Base-by-base conservation (phyloP, 805 yeast species). In the Candida sakaeoensis region DNA sequence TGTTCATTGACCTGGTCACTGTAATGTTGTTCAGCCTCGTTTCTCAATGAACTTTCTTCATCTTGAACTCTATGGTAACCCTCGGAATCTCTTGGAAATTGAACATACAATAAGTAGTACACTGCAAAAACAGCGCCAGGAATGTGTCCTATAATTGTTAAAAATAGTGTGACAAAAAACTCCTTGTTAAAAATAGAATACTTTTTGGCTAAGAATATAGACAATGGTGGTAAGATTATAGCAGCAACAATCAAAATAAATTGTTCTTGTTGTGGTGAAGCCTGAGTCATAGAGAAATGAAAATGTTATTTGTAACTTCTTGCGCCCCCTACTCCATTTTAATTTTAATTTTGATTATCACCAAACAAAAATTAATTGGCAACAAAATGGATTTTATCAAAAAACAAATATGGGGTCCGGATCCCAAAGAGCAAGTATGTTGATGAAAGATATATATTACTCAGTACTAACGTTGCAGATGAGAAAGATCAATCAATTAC, bases 391-490 rank as follows among this genome's bases (percentile, higher is more conserved):
- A 91, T 56, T 83, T 72, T 58, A 60, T 91, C 24, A 90, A 87
- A 65, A 81, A 82, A 57, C 85, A 90, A 3, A 82, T 91, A 27
- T 91, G 95, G 84, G 99, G 99, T 0, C 97, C 98, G 0, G 96
- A 90, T 56, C 96, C 97, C 30, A 82, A 83, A 54, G 98, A 87
- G 53, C 95, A 84, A 53, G 81, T 73, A 60, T 36, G 77, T 67
- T n/a, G n/a, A 16, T 15, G 7, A 18, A 9, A n/a, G 36, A 2
- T 8, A 9, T 7, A 4, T 30, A 16, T 7, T 22, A 23, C 5
- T 30, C 9, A 21, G 3, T 15, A 26, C 29, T 31, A 26, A 36
- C 41, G 4, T 9, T 14, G 1, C 44, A 66, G 78, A 80, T 77
- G 72, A 66, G 93, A 41, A 83, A 79, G 49, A 85, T 95, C 50